phyloP scores from a whole-genome alignment of 176 grass and related monocot species.

The Chloris gayana region DNA sequence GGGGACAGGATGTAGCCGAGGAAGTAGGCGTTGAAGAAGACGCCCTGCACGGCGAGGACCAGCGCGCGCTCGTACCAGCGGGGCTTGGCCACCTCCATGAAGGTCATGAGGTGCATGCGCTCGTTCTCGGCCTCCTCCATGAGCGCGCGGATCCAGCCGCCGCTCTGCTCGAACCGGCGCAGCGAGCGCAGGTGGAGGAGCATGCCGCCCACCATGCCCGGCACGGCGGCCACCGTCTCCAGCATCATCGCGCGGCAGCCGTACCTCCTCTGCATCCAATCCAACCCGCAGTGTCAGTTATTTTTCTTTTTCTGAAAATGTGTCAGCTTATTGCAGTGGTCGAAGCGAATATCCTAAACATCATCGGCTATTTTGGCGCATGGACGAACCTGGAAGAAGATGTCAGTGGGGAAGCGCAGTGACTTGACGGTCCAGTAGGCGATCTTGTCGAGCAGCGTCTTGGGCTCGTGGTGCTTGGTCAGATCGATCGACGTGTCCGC shows the following conservation, averaged over 20 bases:
- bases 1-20: constrained; percentile 56
- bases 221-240: constrained; percentile 57
- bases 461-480: constrained; percentile 66
- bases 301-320: too few relatives aligned
- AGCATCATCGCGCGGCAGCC: constrained; percentile 65
- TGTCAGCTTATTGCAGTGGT: too few relatives aligned
- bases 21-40: constrained; percentile 73
- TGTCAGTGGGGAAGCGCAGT: constrained; percentile 67
- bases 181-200: constrained; percentile 61
- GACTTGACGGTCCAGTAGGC: constrained; percentile 76
- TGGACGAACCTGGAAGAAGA: constrained; percentile 71
- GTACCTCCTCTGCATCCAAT: constrained; percentile 48
- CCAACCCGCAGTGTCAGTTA: constrained; percentile 24
- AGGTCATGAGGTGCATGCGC: constrained; percentile 69
- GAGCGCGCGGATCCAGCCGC: constrained; percentile 58
- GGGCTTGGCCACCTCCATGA: constrained; percentile 58
- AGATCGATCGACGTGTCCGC: constrained; percentile 68
- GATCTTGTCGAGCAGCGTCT: constrained; percentile 67
- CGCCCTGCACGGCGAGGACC: constrained; percentile 55
- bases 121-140: constrained; percentile 61
- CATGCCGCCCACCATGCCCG: constrained; percentile 61
- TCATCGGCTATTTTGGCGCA: too few relatives aligned
- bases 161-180: constrained; percentile 60
- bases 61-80: constrained; percentile 59
- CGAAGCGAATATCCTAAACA: too few relatives aligned